Evolutionary conservation across 2,329 filamentous ascomycete species (phyloP).

Genomic region (Ceratocystis huliohia): DNA sequence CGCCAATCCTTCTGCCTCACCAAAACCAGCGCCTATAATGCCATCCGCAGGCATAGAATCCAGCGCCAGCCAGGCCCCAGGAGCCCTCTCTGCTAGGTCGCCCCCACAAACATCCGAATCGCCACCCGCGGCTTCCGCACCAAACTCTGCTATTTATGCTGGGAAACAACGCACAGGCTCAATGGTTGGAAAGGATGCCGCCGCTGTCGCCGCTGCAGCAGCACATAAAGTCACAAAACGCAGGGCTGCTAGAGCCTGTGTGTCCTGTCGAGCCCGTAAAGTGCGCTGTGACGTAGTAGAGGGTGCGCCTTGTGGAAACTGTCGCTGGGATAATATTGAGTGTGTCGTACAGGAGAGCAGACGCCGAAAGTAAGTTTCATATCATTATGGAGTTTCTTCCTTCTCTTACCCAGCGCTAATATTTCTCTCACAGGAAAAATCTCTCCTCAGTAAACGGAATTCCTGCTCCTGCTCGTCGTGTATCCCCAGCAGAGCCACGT

Average conservation of each 20-base stretch:
- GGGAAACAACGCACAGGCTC: constrained; percentile 15
- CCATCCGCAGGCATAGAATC: neutral
- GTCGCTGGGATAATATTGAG: constrained; percentile 65
- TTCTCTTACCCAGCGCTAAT: constrained; percentile 2
- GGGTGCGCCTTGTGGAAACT: constrained; percentile 77
- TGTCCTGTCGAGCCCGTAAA: constrained; percentile 77
- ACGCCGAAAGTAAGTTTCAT: constrained; percentile 62
- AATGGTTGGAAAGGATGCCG: constrained; percentile 26
- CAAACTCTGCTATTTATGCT: neutral
- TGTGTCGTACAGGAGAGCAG: constrained; percentile 71
- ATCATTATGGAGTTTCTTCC: constrained; percentile 7
- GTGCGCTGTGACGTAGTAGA: constrained; percentile 91
- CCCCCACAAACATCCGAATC: neutral
- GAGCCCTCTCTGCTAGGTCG: neutral
- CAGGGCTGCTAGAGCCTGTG: constrained; percentile 81
- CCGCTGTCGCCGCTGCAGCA: constrained; percentile 26
- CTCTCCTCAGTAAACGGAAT: constrained; percentile 15
- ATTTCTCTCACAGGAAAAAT: constrained; percentile 5
- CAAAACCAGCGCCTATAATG: neutral
- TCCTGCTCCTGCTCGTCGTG: constrained; percentile 8
- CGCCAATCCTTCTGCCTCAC: neutral
- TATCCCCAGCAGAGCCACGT: constrained; percentile 7
- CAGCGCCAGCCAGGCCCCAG: neutral
- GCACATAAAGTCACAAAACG: constrained; percentile 52
- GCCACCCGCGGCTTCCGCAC: neutral